phyloP scores from a whole-genome alignment of 352 stramenopile genomes.

The Phytophthora citricola region DNA sequence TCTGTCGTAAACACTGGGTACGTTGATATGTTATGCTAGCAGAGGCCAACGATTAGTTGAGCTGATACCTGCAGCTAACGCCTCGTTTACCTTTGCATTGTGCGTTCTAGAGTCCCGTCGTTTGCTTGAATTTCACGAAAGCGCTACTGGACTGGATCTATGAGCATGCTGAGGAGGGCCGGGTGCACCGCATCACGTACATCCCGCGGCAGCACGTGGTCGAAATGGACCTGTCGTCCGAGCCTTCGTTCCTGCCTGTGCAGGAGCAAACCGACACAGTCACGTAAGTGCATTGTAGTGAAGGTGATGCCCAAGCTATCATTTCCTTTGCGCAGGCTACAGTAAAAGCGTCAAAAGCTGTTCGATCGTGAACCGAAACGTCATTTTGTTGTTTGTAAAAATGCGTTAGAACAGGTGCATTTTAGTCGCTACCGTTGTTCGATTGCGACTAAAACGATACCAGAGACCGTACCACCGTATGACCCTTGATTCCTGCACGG shows the following conservation, averaged over 20 bases:
- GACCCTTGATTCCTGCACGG: constrained; percentile 6
- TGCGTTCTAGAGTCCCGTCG: constrained; percentile 44
- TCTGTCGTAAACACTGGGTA: constrained; percentile 80
- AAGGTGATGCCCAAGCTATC: constrained; percentile 25
- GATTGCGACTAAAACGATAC: constrained; percentile 5
- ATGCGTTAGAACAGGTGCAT: constrained; percentile 14
- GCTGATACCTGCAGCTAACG: constrained; percentile 27
- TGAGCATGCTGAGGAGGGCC: constrained; percentile 43
- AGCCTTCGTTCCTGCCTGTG: constrained; percentile 45
- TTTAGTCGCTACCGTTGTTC: constrained; percentile 1
- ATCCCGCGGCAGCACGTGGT: constrained; percentile 53
- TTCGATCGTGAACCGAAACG: constrained; percentile 33
- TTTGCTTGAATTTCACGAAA: constrained; percentile 78
- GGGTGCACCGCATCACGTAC: constrained; percentile 61
- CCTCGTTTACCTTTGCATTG: constrained; percentile 26
- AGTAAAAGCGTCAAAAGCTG: constrained; percentile 31
- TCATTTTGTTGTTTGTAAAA: constrained; percentile 16
- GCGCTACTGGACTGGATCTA: constrained; percentile 69
- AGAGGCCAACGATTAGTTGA: constrained; percentile 16
- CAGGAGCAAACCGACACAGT: not conserved
- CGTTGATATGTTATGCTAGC: constrained; percentile 13
- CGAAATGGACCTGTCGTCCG: constrained; percentile 41
- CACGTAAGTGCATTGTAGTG: not conserved
- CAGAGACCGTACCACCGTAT: constrained; percentile 9
- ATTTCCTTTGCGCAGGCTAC: not conserved